These are phyloP conservation scores for Smithsoniella earleae DNA, from an alignment of 163 green algal species.

Conservation along the genomic window DNA sequence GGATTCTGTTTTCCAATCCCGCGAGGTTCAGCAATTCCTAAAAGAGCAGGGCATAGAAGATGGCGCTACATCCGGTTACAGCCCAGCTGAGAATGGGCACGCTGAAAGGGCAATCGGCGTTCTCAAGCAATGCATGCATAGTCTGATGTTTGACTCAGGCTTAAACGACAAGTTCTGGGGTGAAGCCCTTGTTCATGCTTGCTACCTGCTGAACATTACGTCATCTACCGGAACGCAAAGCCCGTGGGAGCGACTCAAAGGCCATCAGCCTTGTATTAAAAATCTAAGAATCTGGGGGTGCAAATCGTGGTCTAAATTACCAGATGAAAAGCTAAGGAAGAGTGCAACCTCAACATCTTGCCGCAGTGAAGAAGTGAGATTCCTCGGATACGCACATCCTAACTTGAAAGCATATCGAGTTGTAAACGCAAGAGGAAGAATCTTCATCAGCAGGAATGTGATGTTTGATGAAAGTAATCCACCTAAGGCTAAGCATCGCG, in stretches of 20 bases:
- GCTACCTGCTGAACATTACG: constrained; percentile 5
- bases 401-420: not conserved
- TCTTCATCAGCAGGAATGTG: not conserved
- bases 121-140: not conserved
- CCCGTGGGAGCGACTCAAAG: not conserved
- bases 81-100: constrained; percentile 21
- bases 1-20: not conserved
- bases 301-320: not conserved
- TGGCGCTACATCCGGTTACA: not conserved
- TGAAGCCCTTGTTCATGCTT: not conserved
- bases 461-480: constrained; percentile 2
- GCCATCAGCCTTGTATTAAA: not conserved
- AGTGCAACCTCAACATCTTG: not conserved
- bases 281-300: not conserved
- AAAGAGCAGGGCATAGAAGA: not conserved
- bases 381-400: not conserved
- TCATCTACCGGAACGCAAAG: not conserved
- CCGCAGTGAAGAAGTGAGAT: not conserved
- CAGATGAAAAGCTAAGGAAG: not conserved
- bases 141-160: not conserved
- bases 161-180: not conserved
- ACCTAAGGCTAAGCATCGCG: not conserved
- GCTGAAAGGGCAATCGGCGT: not conserved
- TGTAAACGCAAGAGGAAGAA: not conserved
- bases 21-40: not conserved